Base-by-base conservation (phyloP, 257 asterid genomes). In the Henckelia pumila region DNA sequence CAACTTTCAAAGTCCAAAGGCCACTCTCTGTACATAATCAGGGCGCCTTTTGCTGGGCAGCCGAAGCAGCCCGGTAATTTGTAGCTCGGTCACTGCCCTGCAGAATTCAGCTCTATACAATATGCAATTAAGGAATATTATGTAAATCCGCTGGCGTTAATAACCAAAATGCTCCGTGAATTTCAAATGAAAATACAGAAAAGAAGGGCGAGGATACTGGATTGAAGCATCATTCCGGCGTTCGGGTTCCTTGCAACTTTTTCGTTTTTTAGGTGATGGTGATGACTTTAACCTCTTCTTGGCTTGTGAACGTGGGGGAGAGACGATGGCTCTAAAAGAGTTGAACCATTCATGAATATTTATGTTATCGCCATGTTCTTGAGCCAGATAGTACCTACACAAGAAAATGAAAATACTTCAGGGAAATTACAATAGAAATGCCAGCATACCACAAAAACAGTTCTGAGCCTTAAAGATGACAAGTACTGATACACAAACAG, bases 21-120 rank as follows among this genome's bases (percentile, higher is more conserved):
- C 96, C 68, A 85, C 90, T 71, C 96, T 87, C 81, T 91, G 99
- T 72, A 94, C 92, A 63, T 66, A 94, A 82, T 94, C 96, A 4
- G 97, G 96, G 19, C 99, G 95, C 64, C 96, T 81, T 83, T 87
- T 94, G 84, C 89, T 87, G 67, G 97, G 99, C 92, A 86, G 83
- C 66, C 97, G 90, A 14, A 94, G 84, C 64, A 94, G 81, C 30
- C 99, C 99, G 14, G 89, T 81, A 28, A 91, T 87, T 79, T 94
- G 99, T 57, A 91, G 86, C 82, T 94, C 99, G 16, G 75, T 75
- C 24, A 91, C 83, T 50, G 97, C 97, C 85, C 95, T 86, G 79
- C 97, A 94, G 78, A 94, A 94, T 19, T 85, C 86, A 24, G 96
- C 97, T 88, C 98, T 92, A 63, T 61, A 66, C 67, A 57, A 60